Percentiles rank a stretch among this genome's conserved stretches.
Conservation (phyloP, 2,329 filamentous ascomycete genomes). For the Thielaviopsis ethacetica region DNA sequence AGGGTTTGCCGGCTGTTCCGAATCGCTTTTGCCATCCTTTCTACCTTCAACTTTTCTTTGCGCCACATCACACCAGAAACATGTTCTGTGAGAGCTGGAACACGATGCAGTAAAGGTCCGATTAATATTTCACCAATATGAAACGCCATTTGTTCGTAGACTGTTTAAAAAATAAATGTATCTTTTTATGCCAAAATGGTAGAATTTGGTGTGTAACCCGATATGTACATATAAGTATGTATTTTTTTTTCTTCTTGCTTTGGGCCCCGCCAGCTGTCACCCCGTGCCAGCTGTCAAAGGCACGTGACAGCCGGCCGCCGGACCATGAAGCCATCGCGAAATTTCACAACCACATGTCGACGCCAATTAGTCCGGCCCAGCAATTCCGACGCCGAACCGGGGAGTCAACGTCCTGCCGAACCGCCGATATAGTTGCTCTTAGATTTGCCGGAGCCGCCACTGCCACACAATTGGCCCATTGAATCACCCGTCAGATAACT, state of each 20-base stretch:
- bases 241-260: not conserved
- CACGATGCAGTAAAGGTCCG: not conserved
- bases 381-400: not conserved
- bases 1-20: not conserved
- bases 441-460: not conserved
- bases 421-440: not conserved
- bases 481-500: no score
- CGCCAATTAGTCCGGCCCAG: not conserved
- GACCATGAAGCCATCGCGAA: constrained; percentile 8
- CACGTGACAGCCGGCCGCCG: constrained; percentile 10
- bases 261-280: not conserved
- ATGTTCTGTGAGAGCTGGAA: not conserved
- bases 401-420: not conserved
- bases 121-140: not conserved
- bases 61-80: not conserved
- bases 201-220: not conserved
- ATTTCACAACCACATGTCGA: constrained; percentile 11
- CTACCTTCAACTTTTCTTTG: not conserved
- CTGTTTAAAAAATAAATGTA: not conserved
- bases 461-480: not conserved
- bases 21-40: not conserved
- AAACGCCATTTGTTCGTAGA: not conserved
- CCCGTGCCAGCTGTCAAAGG: not conserved
- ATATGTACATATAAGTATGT: not conserved
- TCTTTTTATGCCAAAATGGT: not conserved